Base-by-base conservation (phyloP, 805 yeast genomes). In the Aciculoconidium aculeatum region DNA sequence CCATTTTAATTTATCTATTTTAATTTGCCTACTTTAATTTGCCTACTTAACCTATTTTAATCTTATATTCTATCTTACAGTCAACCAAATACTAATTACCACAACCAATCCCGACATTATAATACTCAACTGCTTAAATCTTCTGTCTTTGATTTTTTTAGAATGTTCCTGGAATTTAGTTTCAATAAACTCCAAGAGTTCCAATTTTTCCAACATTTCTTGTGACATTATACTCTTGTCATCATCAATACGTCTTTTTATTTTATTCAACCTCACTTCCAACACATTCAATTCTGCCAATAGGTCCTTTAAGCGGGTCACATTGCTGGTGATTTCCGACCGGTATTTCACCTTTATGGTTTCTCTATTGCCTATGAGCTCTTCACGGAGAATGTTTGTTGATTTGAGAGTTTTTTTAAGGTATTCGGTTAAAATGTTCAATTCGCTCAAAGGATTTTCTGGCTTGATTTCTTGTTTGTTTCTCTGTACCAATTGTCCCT, bases 101-200 rank as follows among this genome's bases (percentile, higher is more conserved):
- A 47, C 35, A 11, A 51, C 45, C 11, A 33, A 26, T 13, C 48
- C 37, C 4, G 42, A 35, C 11, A 47, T 23, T 4, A 39, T 36
- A 2, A 49, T 35, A 21, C 45, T 42, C 20, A 56, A 24, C 37
- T 58, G 61, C 36, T 49, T 51, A 28, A 58, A 47, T 15, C 62
- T 46, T 21, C 51, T 44, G 16, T 44, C 44, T 24, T 58, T 44
- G 12, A 39, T 42, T 9, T 36, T 35, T 11, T 34, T 42, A 15
- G 59, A 44, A 33, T 57, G 51, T 26, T 51, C 51, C 16, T 39
- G 37, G 25, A 61, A 55, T 25, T 45, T 40, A 10, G 39, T 35
- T 24, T 55, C 52, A 5, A 64, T 43, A 14, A 40, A 35, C 28
- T 63, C 67, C 33, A 64, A 44, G 7, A 51, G 32, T 21, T 53